Evolutionary conservation across 108 stramenopile genomes (phyloP).

Genomic region (Schizochytrium sp.): DNA sequence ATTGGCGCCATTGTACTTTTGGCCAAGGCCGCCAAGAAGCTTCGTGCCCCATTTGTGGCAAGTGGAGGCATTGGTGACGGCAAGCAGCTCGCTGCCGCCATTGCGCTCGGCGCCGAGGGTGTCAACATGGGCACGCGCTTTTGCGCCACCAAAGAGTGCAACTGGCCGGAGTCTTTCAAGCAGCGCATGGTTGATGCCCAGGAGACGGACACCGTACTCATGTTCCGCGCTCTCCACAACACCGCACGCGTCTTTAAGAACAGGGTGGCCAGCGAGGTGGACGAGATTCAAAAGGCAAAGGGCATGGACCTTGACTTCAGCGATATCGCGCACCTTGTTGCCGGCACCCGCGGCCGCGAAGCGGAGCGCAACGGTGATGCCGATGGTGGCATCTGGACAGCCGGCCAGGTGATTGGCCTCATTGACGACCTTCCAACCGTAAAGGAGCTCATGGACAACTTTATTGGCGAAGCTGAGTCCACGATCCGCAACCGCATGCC

Average conservation of each 20-base stretch:
- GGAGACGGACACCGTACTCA: constrained; percentile 35
- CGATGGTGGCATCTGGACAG: constrained; percentile 40
- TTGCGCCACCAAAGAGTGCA: constrained; percentile 37
- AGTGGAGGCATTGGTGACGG: constrained; percentile 38
- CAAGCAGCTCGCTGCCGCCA: constrained; percentile 32
- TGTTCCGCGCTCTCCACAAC: constrained; percentile 40
- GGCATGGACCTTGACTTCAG: constrained; percentile 29
- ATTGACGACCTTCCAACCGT: constrained; percentile 35
- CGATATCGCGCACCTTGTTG: constrained; percentile 31
- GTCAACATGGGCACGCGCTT: constrained; percentile 45
- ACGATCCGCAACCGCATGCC: background rate
- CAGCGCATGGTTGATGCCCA: constrained; percentile 24
- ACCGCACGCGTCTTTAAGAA: constrained; percentile 42
- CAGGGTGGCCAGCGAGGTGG: constrained; percentile 30
- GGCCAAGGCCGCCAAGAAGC: constrained; percentile 33
- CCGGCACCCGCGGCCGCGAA: constrained; percentile 30
- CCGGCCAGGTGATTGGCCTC: constrained; percentile 39
- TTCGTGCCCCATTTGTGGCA: constrained; percentile 31
- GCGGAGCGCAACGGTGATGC: constrained; percentile 36
- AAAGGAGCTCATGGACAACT: constrained; percentile 29
- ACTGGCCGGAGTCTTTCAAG: constrained; percentile 38
- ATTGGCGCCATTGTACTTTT: constrained; percentile 42
- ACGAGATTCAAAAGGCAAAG: constrained; percentile 30
- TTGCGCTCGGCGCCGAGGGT: constrained; percentile 40
- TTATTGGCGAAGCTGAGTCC: constrained; percentile 39